phyloP scores from a whole-genome alignment of 495 filamentous ascomycete species.

The Neurospora tetrasperma region DNA sequence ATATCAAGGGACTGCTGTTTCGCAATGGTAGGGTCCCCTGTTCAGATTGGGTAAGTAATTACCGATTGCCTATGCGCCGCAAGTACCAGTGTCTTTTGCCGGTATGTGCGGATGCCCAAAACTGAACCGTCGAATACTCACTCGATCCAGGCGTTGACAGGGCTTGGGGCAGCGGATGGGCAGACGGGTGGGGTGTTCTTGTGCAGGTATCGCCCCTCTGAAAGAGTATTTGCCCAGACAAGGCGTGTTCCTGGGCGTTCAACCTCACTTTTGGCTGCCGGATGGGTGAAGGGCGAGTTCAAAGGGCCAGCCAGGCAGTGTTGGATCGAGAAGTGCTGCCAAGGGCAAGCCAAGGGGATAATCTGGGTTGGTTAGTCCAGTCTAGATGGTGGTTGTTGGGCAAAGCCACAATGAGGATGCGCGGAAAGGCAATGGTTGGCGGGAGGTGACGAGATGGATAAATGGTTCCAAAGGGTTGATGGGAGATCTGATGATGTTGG shows the following conservation, averaged over 20 bases:
- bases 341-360: neutral
- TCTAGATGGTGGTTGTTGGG: neutral
- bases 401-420: neutral
- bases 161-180: neutral
- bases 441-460: neutral
- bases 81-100: neutral
- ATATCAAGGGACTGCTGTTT: neutral
- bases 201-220: neutral
- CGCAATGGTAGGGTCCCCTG: neutral
- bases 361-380: neutral
- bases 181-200: neutral
- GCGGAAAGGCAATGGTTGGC: neutral
- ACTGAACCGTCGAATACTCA: neutral
- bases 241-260: neutral
- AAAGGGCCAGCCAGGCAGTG: neutral
- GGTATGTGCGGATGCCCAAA: neutral
- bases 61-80: neutral
- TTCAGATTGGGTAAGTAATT: neutral
- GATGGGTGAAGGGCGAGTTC: neutral
- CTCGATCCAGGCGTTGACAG: neutral
- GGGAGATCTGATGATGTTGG: neutral
- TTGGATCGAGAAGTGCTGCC: neutral
- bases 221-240: neutral
- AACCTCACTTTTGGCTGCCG: neutral
- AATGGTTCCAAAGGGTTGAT: neutral